These are phyloP conservation scores for Cicer yamashitae DNA, from an alignment of 306 rosid species.

Conservation along the genomic window DNA sequence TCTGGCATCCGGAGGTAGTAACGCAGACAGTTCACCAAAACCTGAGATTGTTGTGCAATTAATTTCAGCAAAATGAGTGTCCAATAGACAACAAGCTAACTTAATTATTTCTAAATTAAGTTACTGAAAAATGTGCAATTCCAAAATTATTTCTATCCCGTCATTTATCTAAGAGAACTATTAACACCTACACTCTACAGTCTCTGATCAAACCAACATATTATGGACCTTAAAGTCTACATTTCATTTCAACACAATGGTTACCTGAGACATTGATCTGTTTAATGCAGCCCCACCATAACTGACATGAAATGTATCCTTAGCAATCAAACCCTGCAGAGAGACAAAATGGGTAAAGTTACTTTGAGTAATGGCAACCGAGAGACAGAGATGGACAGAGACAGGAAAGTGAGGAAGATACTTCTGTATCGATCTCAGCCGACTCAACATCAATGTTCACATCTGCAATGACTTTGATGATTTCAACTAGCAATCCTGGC, in stretches of 20 bases:
- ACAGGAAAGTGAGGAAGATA: constrained; percentile 46
- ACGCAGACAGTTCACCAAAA: constrained; percentile 83
- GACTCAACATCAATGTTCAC: constrained; percentile 95
- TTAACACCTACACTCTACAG: not conserved
- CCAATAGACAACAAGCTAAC: constrained; percentile 8
- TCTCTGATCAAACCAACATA: not conserved
- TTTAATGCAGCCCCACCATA: constrained; percentile 83
- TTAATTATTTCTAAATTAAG: not conserved
- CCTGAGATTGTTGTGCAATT: constrained; percentile 53
- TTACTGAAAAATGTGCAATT: not conserved
- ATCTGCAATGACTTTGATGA: constrained; percentile 82
- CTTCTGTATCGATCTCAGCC: constrained; percentile 93
- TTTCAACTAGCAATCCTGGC: constrained; percentile 88
- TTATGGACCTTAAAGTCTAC: constrained; percentile 3
- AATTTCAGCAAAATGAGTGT: constrained; percentile 28
- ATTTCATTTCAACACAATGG: constrained; percentile 25
- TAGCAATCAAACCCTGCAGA: constrained; percentile 86
- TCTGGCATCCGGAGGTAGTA: constrained; percentile 93
- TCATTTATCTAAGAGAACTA: not conserved
- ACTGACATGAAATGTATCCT: constrained; percentile 94
- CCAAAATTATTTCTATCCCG: constrained; percentile 7
- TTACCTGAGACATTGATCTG: constrained; percentile 90
- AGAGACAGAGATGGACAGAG: constrained; percentile 3
- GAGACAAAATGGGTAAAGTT: constrained; percentile 43
- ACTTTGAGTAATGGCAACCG: constrained; percentile 25